A percentile compares a stretch with the other conserved stretches of the same genome.
Conservation (phyloP, 176 grass and related monocot genomes). For the Echinochloa phyllopogon region DNA sequence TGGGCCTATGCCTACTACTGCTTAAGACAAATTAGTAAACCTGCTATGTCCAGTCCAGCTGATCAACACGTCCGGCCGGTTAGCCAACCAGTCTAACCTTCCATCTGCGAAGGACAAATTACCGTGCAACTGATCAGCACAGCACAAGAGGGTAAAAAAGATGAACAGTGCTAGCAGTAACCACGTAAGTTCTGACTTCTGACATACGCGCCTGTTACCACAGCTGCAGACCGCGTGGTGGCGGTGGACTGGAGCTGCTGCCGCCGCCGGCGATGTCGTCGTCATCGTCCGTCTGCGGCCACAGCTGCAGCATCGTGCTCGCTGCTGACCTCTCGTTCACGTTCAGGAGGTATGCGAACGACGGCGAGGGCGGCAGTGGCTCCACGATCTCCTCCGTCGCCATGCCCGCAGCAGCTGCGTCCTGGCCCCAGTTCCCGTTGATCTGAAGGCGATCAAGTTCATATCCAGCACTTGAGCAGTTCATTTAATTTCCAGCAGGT, state of each 20-base stretch:
- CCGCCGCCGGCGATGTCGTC: not conserved
- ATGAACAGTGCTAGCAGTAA: not conserved
- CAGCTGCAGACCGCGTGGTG: slow-evolving; percentile 48
- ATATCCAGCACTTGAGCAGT: too few species aligned
- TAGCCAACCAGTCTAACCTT: not conserved
- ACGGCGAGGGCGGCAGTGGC: slow-evolving; percentile 29
- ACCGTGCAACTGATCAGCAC: not conserved
- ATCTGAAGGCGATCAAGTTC: not conserved
- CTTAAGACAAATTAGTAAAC: not conserved
- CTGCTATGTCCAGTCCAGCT: not conserved
- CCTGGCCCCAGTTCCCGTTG: not conserved
- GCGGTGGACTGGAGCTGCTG: not conserved
- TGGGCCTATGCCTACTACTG: not conserved
- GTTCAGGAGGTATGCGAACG: slow-evolving; percentile 32
- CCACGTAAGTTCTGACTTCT: not conserved
- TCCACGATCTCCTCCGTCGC: not conserved
- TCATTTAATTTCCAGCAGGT: too few species aligned
- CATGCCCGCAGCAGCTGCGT: not conserved
- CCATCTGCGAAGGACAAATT: slow-evolving; percentile 4
- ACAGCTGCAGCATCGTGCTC: slow-evolving; percentile 55
- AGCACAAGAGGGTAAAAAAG: too few species aligned
- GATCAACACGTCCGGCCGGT: not conserved
- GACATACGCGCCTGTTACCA: slow-evolving; percentile 31
- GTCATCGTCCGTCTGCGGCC: slow-evolving; percentile 25
- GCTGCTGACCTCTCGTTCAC: slow-evolving; percentile 31